Percentiles rank a stretch among this genome's conserved stretches.
phyloP scores from a whole-genome alignment of 208 protist species.

The Angomonas deanei region DNA sequence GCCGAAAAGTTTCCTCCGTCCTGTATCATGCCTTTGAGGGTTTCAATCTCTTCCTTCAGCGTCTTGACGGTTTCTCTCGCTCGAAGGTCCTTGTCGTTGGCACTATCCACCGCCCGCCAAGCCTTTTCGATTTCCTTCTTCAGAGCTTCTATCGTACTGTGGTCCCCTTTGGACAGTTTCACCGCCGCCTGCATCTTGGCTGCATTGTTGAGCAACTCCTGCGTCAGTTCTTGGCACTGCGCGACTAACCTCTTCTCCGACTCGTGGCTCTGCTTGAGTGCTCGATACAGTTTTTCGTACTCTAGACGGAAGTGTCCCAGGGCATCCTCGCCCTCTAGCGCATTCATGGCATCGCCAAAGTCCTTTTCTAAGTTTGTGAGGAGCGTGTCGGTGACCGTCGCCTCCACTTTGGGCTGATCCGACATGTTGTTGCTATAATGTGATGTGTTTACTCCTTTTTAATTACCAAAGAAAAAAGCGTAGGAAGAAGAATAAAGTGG shows the following conservation, averaged over 20 bases:
- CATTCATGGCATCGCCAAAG: constrained; percentile 92
- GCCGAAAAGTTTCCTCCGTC: constrained; percentile 85
- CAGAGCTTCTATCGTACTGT: constrained; percentile 95
- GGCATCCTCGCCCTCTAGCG: constrained; percentile 90
- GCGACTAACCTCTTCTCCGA: constrained; percentile 96
- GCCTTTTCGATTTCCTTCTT: constrained; percentile 97
- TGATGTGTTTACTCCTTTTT: background rate
- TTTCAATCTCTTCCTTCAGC: constrained; percentile 92
- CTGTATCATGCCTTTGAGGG: constrained; percentile 92
- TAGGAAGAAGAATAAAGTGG: constrained; percentile 7
- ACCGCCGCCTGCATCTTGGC: constrained; percentile 97
- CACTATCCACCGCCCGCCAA: constrained; percentile 96
- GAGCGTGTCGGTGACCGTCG: constrained; percentile 57
- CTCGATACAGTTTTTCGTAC: constrained; percentile 97
- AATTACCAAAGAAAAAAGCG: background rate
- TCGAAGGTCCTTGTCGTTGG: constrained; percentile 95
- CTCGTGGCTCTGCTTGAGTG: constrained; percentile 95
- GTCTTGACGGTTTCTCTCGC: constrained; percentile 95
- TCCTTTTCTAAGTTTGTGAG: constrained; percentile 91
- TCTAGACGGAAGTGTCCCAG: constrained; percentile 95
- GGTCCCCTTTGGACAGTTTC: constrained; percentile 95
- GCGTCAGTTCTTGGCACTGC: constrained; percentile 94
- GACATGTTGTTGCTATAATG: constrained; percentile 13
- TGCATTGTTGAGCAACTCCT: constrained; percentile 96
- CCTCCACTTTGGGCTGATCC: constrained; percentile 35